Percentiles rank a stretch among this genome's conserved stretches.
phyloP scores from a whole-genome alignment of 495 filamentous ascomycete species.

The Podospora australis region DNA sequence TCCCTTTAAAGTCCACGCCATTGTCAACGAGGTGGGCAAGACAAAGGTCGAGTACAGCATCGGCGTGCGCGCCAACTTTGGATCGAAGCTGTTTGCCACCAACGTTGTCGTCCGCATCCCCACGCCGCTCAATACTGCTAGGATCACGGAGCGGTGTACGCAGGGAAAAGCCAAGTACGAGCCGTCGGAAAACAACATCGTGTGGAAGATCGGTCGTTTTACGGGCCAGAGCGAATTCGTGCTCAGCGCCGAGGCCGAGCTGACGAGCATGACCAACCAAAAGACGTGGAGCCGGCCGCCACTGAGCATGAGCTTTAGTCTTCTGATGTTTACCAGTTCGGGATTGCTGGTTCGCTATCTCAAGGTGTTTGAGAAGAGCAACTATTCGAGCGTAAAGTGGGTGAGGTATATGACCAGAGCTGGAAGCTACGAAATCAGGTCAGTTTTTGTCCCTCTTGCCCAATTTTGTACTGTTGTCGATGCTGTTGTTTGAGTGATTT shows the following conservation, averaged over 20 bases:
- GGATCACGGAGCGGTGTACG: constrained; percentile 84
- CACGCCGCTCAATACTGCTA: constrained; percentile 92
- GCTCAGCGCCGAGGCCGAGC: constrained; percentile 83
- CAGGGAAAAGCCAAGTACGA: constrained; percentile 99
- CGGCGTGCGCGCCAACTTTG: constrained; percentile 94
- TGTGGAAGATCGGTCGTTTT: constrained; percentile 98
- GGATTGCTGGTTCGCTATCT: constrained; percentile 90
- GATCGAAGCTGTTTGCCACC: constrained; percentile 91
- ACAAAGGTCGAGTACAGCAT: constrained; percentile 99
- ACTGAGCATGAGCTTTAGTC: constrained; percentile 79
- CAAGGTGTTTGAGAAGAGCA: constrained; percentile 99
- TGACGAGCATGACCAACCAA: constrained; percentile 97
- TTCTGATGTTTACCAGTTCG: constrained; percentile 96
- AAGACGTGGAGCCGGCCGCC: constrained; percentile 96
- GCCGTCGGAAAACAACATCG: constrained; percentile 93
- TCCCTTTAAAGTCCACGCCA: constrained; percentile 97
- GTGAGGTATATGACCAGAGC: constrained; percentile 98
- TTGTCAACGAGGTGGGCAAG: constrained; percentile 94
- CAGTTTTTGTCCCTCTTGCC: constrained; percentile 7
- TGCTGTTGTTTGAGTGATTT: neutral
- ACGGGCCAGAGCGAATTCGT: constrained; percentile 94
- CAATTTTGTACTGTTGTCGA: neutral
- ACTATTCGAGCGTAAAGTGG: constrained; percentile 98
- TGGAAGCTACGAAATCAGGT: constrained; percentile 74
- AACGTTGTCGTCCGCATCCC: constrained; percentile 96